Evolutionary conservation across 495 filamentous ascomycete species (phyloP), one percentile per base, ranked within the genome.

Genomic region (Xylaria telfairii): DNA sequence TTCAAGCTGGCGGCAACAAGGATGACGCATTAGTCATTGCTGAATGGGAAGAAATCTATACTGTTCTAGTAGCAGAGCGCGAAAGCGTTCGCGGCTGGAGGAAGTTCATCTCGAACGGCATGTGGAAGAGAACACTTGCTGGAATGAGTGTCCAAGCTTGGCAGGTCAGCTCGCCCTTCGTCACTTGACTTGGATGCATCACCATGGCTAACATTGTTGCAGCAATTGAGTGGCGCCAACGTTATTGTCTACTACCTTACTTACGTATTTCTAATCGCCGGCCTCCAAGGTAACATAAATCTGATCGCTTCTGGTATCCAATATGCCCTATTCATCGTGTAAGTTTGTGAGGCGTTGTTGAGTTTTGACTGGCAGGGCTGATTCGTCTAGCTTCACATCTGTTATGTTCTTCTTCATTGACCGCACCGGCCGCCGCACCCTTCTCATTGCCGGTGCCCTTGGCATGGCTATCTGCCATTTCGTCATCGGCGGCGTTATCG

Each of bases 351-450:
- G 0, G 17, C 24, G 34, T 12, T 57, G 10, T 6, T 1, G 49
- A n/a, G 34, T 9, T 1, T 42, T 63, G 21, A 24, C 32, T 32
- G 10, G 15, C 30, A 10, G 28, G 66, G 19, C 73, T 51, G 26
- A 68, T 72, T 90, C 70, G 87, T 89, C 63, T 86, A 87, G 76
- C 71, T 91, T 90, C 49, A 93, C 91, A 0, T 83, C 86, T 10
- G 73, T 89, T 64, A 90, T 90, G 74, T 91, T 90, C 77, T 88
- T 91, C 68, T 90, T 89, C 78, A 92, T 94, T 76, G 92, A 95
- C 71, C 87, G 85, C 42, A 89, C 88, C n/a, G 92, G 92, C n/a
- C 90, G 92, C 39, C 85, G 92, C 66, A 83, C 87, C 2, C 81
- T 95, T 2, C 88, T 96, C 7, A 85, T 95, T 19, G 86, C 81